Evolutionary conservation across 257 asterid species (phyloP).

Genomic region (Catharanthus roseus): DNA sequence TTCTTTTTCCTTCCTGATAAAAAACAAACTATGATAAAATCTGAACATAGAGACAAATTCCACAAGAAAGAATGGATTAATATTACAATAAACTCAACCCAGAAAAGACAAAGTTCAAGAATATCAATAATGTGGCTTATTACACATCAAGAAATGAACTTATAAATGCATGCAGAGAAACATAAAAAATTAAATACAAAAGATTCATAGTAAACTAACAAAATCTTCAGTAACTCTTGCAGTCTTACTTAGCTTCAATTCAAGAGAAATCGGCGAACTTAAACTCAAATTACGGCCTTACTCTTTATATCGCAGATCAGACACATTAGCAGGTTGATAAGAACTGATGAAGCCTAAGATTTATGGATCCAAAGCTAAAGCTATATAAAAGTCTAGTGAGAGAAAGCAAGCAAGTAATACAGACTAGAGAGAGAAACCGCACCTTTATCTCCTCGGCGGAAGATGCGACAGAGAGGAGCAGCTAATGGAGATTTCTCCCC

Average conservation of each 20-base stretch:
- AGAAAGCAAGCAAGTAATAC: conserved; percentile 8
- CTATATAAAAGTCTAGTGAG: conserved; percentile 25
- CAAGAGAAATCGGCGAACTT: neutral
- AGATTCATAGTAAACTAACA: neutral
- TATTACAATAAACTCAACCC: neutral
- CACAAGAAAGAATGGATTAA: neutral
- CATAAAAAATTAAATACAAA: neutral
- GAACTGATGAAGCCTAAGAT: conserved; percentile 35
- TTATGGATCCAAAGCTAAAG: conserved; percentile 35
- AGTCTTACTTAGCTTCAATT: neutral
- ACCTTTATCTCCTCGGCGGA: conserved; percentile 51
- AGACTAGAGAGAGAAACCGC: conserved; percentile 21
- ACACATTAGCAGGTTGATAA: conserved; percentile 5
- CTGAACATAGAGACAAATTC: too few species aligned
- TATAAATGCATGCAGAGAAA: conserved; percentile 4
- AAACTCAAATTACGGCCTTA: conserved; percentile 9
- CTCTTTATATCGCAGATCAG: conserved; percentile 21
- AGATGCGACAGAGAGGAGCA: conserved; percentile 44
- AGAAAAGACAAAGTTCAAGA: neutral
- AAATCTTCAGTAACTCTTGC: neutral
- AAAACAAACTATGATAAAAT: too few species aligned
- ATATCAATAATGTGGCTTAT: neutral
- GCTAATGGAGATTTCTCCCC: conserved; percentile 17
- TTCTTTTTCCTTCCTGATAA: too few species aligned
- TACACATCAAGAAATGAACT: neutral